phyloP scores from a whole-genome alignment of 2,329 filamentous ascomycete genomes.

The Helicocarpus griseus region DNA sequence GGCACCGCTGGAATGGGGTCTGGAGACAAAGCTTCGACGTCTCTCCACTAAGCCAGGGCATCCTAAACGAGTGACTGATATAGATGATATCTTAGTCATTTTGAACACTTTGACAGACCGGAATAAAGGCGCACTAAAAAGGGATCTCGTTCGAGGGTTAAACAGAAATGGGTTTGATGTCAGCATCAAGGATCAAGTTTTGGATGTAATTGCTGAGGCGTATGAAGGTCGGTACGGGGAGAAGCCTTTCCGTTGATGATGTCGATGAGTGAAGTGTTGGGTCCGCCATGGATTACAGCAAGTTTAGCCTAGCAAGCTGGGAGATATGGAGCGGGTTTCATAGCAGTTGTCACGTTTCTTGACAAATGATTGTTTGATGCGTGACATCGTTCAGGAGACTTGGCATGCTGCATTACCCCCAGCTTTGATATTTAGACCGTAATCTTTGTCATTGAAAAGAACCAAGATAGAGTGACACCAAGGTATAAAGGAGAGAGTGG shows the following conservation, averaged over 20 bases:
- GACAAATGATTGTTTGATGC: too few relatives aligned
- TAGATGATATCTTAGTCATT: slow-evolving; percentile 7
- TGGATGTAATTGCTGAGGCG: slow-evolving; percentile 4
- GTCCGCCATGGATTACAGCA: neutral
- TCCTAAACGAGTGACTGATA: slow-evolving; percentile 4
- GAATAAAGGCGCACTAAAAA: slow-evolving; percentile 6
- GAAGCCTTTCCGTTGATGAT: neutral
- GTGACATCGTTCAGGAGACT: too few relatives aligned
- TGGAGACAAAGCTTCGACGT: slow-evolving; percentile 8
- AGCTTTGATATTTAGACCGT: too few relatives aligned
- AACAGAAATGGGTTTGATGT: slow-evolving; percentile 10
- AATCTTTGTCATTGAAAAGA: too few relatives aligned
- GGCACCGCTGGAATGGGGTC: slow-evolving; percentile 9
- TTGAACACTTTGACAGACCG: slow-evolving; percentile 4
- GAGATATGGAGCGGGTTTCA: too few relatives aligned
- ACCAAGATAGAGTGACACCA: too few relatives aligned
- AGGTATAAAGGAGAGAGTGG: too few relatives aligned
- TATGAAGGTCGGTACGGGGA: slow-evolving; percentile 5
- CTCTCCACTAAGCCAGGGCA: slow-evolving; percentile 1
- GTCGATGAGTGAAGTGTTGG: too few relatives aligned
- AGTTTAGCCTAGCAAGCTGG: too few relatives aligned
- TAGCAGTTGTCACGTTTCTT: too few relatives aligned
- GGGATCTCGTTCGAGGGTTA: slow-evolving; percentile 1
- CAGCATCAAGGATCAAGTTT: neutral
- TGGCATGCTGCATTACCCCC: too few relatives aligned